Evolutionary conservation across 345 rosid species (phyloP).

Genomic region (Aurinia saxatilis): DNA sequence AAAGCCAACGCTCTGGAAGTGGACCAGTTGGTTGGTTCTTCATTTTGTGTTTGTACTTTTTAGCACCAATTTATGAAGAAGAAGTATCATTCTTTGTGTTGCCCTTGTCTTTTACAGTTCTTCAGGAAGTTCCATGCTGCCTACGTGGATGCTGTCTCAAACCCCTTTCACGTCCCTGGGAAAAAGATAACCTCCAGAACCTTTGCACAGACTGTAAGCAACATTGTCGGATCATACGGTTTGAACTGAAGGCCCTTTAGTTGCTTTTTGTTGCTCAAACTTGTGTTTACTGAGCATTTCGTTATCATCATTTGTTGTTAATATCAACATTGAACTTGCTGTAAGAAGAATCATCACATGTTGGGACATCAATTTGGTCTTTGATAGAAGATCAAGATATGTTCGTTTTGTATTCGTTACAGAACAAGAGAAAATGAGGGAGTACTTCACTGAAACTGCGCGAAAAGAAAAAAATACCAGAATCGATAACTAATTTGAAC

Average conservation of each 20-base stretch:
- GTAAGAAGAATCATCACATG: background rate
- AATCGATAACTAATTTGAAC: too few species aligned
- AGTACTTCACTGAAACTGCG: too few species aligned
- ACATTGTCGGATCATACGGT: conserved; percentile 76
- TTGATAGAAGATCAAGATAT: background rate
- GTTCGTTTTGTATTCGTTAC: too few species aligned
- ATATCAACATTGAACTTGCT: background rate
- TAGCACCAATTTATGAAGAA: background rate
- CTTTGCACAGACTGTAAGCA: conserved; percentile 76
- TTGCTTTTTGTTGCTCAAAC: conserved; percentile 7
- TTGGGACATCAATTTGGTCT: conserved; percentile 1
- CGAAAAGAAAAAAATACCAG: too few species aligned
- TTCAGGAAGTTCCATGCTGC: conserved; percentile 89
- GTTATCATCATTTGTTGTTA: background rate
- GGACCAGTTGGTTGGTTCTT: background rate
- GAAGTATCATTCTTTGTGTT: background rate
- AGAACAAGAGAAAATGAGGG: too few species aligned
- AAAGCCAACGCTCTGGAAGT: background rate
- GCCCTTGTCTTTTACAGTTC: conserved; percentile 39
- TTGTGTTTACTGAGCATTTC: background rate
- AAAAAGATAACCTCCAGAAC: conserved; percentile 87
- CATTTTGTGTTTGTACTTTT: background rate
- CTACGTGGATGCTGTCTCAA: conserved; percentile 91
- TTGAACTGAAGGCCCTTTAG: conserved; percentile 45
- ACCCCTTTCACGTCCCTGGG: conserved; percentile 93